Conservation (phyloP, 2,329 filamentous ascomycete species). For the Fusarium fujikuroi region DNA sequence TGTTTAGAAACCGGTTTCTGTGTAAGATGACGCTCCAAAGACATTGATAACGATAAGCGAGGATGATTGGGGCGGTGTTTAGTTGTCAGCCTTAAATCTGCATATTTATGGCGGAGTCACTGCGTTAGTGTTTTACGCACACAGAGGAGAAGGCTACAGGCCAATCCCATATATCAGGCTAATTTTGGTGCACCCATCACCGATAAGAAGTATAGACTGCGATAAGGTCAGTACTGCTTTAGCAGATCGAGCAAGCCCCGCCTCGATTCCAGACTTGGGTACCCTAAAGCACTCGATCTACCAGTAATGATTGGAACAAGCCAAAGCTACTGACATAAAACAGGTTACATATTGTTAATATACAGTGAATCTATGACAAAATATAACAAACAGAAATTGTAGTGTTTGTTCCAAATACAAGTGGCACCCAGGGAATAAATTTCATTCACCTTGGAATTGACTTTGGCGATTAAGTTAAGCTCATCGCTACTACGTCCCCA, state of each 20-base stretch:
- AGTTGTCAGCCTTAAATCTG: not conserved
- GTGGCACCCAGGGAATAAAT: rapidly evolving
- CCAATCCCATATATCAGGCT: rapidly evolving
- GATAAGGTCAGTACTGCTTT: not conserved
- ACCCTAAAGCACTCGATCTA: not conserved
- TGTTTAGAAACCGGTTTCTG: not conserved
- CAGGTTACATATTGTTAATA: too few relatives aligned
- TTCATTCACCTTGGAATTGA: not conserved
- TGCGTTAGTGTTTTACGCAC: rapidly evolving
- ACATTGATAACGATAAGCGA: not conserved
- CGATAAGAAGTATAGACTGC: not conserved
- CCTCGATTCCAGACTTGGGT: not conserved
- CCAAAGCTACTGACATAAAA: not conserved
- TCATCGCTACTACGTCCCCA: rapidly evolving
- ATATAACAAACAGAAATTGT: rapidly evolving
- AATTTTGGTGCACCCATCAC: rapidly evolving
- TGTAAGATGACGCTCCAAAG: not conserved
- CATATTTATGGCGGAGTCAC: not conserved
- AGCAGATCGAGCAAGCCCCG: not conserved
- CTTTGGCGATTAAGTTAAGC: not conserved
- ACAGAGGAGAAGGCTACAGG: not conserved
- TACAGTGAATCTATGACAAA: not conserved
- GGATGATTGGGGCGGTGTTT: not conserved
- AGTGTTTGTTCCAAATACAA: not conserved
- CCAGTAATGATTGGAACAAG: not conserved